Evolutionary conservation across 1,284 basidiomycete genomes (phyloP), one percentile per base, ranked within the genome.

Genomic region (Ganoderma leucocontextum): DNA sequence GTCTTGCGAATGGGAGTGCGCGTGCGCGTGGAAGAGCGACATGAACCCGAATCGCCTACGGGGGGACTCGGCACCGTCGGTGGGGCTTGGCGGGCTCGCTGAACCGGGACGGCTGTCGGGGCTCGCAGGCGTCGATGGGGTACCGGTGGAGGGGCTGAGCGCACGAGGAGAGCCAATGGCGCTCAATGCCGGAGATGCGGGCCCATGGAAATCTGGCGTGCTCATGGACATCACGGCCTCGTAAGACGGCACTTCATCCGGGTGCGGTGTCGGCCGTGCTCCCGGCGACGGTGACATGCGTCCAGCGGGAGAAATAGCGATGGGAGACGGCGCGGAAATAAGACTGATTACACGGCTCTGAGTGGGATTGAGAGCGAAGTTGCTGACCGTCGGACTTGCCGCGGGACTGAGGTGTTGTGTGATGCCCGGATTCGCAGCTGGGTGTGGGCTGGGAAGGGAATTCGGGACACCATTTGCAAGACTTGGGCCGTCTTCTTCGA

Each of bases 41-140:
- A 68, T 66, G 63, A 72, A 69, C 22, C 64, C 69, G 61, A 72
- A 72, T 22, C 71, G 68, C 12, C 63, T 63, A 12, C 71, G 71
- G 8, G 66, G 69, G 6, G 71, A 68, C 33, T 70, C 71, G 2
- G 69, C 67, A 3, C 67, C 71, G 19, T 64, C 60, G 8, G 47
- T 19, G 29, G 62, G 66, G 35, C n/a, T 59, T 10, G 60, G 44
- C 29, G 68, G 60, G 41, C 47, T 49, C 25, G 70, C 49, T 7
- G 71, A 67, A 13, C 49, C 58, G 4, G 52, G 41, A n/a, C 41
- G 62, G 55, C 62, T 68, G 47, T 17, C 29, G 15, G 57, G 60
- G 44, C 42, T 62, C 7, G 47, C 61, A n/a, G 65, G 53, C 29
- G 63, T 66, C 7, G 70, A 44, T 0, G 69, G 69, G 13, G 61